A percentile compares a stretch with the other conserved stretches of the same genome.
Evolutionary conservation across 768 basidiomycete species (phyloP).

Genomic region (Lactarius sp.): DNA sequence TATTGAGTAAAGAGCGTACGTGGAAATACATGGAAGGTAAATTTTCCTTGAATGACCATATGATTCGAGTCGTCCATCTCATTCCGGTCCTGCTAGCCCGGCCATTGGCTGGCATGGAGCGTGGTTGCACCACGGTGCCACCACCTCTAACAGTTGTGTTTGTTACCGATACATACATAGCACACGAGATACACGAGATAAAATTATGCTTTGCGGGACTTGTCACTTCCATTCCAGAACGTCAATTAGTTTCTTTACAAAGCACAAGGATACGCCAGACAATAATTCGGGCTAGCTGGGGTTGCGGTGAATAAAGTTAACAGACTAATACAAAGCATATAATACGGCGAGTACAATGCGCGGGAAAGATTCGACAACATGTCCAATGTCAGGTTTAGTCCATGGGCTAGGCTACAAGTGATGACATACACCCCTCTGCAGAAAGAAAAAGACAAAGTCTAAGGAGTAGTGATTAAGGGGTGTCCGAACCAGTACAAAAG

Average conservation of each 20-base stretch:
- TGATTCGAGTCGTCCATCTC: too few relatives aligned
- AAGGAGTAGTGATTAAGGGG: neutral
- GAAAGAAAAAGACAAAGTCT: too few relatives aligned
- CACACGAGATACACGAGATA: neutral
- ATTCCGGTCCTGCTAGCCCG: too few relatives aligned
- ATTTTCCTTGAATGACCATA: too few relatives aligned
- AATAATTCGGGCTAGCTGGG: neutral
- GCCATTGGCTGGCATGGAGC: too few relatives aligned
- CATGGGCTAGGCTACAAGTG: too few relatives aligned
- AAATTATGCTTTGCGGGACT: neutral
- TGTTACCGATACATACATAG: too few relatives aligned
- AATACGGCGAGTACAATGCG: neutral
- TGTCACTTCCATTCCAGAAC: neutral
- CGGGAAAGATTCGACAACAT: neutral
- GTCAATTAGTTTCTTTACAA: neutral
- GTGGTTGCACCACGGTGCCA: too few relatives aligned
- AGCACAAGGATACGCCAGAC: neutral
- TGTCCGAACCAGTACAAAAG: neutral
- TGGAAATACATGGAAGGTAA: too few relatives aligned
- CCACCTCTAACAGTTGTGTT: too few relatives aligned
- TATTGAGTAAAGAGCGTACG: too few relatives aligned
- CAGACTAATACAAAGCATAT: neutral
- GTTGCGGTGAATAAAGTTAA: neutral
- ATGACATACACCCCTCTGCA: too few relatives aligned
- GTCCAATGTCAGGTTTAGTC: neutral